phyloP scores from a whole-genome alignment of 139 green algal species.

The Tetraselmis chui region DNA sequence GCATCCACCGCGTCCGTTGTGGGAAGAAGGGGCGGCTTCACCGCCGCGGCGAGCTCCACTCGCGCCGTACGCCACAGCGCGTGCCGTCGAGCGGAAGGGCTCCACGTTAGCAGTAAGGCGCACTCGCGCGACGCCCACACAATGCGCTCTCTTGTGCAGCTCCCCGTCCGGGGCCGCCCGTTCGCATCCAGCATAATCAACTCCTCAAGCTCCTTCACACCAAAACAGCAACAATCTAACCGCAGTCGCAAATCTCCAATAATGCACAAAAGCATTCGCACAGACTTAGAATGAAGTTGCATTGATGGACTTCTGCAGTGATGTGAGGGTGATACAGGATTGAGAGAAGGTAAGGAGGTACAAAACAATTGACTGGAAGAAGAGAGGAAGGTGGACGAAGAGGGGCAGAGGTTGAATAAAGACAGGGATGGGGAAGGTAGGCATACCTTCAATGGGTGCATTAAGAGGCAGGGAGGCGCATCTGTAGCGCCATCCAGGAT shows the following conservation, averaged over 20 bases:
- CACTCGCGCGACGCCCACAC: conserved; percentile 47
- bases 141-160: conserved; percentile 39
- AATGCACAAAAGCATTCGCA: too few species aligned
- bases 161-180: conserved; percentile 23
- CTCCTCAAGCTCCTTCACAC: conserved; percentile 43
- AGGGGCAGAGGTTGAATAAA: background rate
- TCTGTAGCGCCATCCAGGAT: conserved; percentile 38
- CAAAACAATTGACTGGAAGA: background rate
- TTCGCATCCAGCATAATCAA: conserved; percentile 10
- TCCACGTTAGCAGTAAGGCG: conserved; percentile 52
- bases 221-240: conserved; percentile 23
- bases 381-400: background rate
- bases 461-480: background rate
- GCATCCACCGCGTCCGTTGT: conserved; percentile 30
- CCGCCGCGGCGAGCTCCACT: background rate
- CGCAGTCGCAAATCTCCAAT: background rate
- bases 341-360: background rate
- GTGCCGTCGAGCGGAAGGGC: conserved; percentile 26
- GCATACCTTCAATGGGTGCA: background rate
- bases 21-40: conserved; percentile 10
- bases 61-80: conserved; percentile 28
- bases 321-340: background rate
- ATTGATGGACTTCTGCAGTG: background rate
- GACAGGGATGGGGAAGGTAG: background rate
- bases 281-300: background rate